A percentile compares a stretch with the other conserved stretches of the same genome.
phyloP scores from a whole-genome alignment of 306 rosid genomes.

The Carpinus fangiana region DNA sequence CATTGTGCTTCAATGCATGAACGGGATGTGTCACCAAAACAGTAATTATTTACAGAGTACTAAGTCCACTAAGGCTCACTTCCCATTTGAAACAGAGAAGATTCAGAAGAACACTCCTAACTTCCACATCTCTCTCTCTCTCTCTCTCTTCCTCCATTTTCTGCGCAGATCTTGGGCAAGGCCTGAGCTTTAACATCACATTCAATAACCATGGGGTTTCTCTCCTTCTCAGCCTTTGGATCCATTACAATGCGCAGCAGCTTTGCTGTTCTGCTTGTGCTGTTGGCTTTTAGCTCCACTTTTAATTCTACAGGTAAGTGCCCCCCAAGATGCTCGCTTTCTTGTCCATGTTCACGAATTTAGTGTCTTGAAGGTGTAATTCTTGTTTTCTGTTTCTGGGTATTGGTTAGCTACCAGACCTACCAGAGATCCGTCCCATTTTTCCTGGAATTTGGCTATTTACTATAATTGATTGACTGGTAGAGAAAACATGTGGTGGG shows the following conservation, averaged over 20 bases:
- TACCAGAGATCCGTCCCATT: background rate
- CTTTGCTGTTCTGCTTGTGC: slow-evolving; percentile 41
- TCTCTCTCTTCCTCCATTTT: slow-evolving; percentile 23
- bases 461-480: background rate
- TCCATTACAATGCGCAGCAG: slow-evolving; percentile 48
- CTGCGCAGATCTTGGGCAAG: slow-evolving; percentile 46
- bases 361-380: slow-evolving; percentile 13
- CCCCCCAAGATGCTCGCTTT: slow-evolving; percentile 3
- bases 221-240: slow-evolving; percentile 38
- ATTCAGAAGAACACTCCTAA: background rate
- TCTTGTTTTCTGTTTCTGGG: slow-evolving; percentile 22
- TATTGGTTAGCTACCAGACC: background rate
- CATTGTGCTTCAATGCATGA: background rate
- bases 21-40: background rate
- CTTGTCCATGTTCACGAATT: background rate
- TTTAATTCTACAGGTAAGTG: slow-evolving; percentile 75
- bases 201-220: slow-evolving; percentile 45
- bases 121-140: slow-evolving; percentile 5
- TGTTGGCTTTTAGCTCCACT: slow-evolving; percentile 53
- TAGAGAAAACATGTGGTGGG: background rate
- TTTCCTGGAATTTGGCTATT: background rate
- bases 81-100: slow-evolving; percentile 25
- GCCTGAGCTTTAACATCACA: slow-evolving; percentile 15
- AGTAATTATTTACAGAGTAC: background rate
- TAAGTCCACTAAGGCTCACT: slow-evolving; percentile 13